Conservation (phyloP, 2,329 filamentous ascomycete species). For the Orbilia ellipsospora region DNA sequence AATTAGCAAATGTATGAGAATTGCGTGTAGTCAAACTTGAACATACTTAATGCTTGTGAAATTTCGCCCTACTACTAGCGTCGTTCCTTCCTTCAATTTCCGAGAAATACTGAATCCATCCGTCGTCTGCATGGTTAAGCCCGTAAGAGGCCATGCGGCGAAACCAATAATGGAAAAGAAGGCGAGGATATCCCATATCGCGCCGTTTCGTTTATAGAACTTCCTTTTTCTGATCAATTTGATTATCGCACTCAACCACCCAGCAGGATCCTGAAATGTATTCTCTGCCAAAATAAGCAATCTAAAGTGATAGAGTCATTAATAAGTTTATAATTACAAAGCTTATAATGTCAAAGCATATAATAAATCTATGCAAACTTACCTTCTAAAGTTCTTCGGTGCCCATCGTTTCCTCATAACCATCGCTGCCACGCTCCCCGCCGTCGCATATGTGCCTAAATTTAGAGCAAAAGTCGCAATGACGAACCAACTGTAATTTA, state of each 20-base stretch:
- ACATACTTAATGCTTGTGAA: constrained; percentile 42
- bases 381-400: constrained; percentile 37
- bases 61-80: constrained; percentile 38
- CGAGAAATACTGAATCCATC: constrained; percentile 39
- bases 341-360: neutral
- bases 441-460: constrained; percentile 30
- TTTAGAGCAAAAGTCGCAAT: constrained; percentile 46
- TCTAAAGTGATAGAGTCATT: neutral
- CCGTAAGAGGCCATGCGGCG: constrained; percentile 43
- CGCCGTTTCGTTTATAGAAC: constrained; percentile 33
- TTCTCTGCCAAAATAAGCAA: constrained; percentile 31
- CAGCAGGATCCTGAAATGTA: constrained; percentile 49
- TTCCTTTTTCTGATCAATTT: constrained; percentile 24
- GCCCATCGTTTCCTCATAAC: constrained; percentile 48
- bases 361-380: neutral
- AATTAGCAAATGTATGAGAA: constrained; percentile 2
- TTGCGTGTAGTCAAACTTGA: neutral
- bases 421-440: constrained; percentile 43
- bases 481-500: constrained; percentile 54
- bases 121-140: constrained; percentile 46
- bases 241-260: constrained; percentile 22
- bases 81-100: constrained; percentile 6
- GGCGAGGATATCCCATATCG: constrained; percentile 40
- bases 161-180: constrained; percentile 50
- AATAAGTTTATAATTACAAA: no score